phyloP scores from a whole-genome alignment of 768 basidiomycete genomes.

The Coprinopsis sp. region DNA sequence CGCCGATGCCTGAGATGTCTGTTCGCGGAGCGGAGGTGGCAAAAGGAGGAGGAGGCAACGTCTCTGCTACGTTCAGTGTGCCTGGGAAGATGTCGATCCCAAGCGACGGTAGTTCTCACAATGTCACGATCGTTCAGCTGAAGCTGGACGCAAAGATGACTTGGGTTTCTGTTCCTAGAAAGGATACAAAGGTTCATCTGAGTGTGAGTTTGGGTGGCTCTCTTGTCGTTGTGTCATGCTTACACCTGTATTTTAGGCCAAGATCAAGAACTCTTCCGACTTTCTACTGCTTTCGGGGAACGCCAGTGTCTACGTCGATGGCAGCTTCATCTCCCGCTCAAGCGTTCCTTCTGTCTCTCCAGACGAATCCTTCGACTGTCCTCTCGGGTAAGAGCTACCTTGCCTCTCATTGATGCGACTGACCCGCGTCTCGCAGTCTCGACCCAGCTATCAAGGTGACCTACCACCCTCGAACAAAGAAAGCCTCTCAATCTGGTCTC shows the following conservation, averaged over 20 bases:
- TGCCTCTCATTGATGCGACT: not conserved
- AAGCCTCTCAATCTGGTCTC: conserved; percentile 28
- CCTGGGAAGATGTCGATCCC: conserved; percentile 7
- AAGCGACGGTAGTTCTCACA: conserved; percentile 23
- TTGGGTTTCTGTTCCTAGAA: conserved; percentile 34
- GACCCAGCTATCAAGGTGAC: conserved; percentile 36
- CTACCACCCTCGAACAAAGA: conserved; percentile 33
- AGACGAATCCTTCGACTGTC: conserved; percentile 35
- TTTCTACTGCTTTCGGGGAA: conserved; percentile 32
- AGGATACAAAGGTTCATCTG: conserved; percentile 28
- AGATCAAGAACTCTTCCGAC: conserved; percentile 35
- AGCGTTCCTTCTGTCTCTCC: conserved; percentile 31
- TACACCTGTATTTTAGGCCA: conserved; percentile 21
- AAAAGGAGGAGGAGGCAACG: not conserved
- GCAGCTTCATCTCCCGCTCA: conserved; percentile 35
- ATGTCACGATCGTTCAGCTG: conserved; percentile 30
- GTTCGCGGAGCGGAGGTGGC: not conserved
- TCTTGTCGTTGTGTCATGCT: not conserved
- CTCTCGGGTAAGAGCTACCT: conserved; percentile 30
- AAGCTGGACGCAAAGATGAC: conserved; percentile 27
- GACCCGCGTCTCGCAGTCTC: conserved; percentile 19
- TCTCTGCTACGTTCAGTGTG: conserved; percentile 2
- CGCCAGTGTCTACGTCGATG: conserved; percentile 37
- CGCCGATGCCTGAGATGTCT: conserved; percentile 2
- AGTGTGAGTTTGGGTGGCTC: conserved; percentile 18